These are phyloP conservation scores for Trichocomaceae sp. DNA, from an alignment of 2,329 filamentous ascomycete species.

Conservation along the genomic window DNA sequence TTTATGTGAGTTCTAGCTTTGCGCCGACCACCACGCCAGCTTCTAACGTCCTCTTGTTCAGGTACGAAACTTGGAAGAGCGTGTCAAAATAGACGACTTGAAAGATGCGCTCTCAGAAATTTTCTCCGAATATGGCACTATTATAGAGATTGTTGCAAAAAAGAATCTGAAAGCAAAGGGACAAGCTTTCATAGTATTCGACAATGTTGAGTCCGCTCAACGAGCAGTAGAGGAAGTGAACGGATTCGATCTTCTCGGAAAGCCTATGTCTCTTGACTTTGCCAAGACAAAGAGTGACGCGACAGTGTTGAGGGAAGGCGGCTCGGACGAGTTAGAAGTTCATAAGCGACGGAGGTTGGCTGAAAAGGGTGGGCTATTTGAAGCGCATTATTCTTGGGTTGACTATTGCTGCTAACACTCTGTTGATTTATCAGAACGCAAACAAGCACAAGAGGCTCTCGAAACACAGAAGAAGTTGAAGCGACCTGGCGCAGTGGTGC, in stretches of 20 bases:
- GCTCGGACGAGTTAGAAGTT: conserved; percentile 71
- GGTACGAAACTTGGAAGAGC: conserved; percentile 83
- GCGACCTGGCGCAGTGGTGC: conserved; percentile 46
- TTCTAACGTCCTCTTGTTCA: conserved; percentile 20
- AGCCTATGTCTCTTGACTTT: conserved; percentile 77
- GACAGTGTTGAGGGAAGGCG: conserved; percentile 68
- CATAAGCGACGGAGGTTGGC: conserved; percentile 80
- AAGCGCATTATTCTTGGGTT: conserved; percentile 10
- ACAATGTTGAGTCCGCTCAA: conserved; percentile 68
- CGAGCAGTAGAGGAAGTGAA: conserved; percentile 82
- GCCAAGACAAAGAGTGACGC: conserved; percentile 82
- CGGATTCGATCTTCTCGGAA: conserved; percentile 87
- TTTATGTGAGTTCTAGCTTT: conserved; percentile 32
- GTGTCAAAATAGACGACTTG: conserved; percentile 72
- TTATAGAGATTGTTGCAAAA: conserved; percentile 81
- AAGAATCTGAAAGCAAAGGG: conserved; percentile 87
- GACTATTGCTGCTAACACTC: conserved; percentile 2
- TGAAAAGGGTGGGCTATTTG: conserved; percentile 65
- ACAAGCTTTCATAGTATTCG: conserved; percentile 92
- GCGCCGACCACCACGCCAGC: conserved; percentile 10
- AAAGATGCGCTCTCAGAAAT: conserved; percentile 66
- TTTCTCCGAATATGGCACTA: conserved; percentile 81
- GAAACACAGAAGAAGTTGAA: conserved; percentile 73
- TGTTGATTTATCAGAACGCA: conserved; percentile 49
- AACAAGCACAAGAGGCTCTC: conserved; percentile 73